Evolutionary conservation across 495 filamentous ascomycete species (phyloP).

Genomic region (Letharia columbiana): DNA sequence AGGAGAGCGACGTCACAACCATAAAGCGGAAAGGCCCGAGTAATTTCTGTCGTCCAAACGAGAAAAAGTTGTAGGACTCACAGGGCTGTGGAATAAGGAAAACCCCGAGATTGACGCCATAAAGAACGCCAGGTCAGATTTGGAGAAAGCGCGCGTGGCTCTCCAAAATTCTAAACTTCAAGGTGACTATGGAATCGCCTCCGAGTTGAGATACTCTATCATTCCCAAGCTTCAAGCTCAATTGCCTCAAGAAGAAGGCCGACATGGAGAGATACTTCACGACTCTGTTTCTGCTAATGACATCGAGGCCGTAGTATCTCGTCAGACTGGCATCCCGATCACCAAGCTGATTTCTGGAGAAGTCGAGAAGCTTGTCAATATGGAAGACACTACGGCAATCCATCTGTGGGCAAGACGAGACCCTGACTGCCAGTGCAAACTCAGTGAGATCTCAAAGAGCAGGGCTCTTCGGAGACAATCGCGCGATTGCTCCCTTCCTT

Average conservation of each 20-base stretch:
- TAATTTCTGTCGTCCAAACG: conserved; percentile 62
- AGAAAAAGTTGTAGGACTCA: conserved; percentile 58
- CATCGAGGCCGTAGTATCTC: conserved; percentile 80
- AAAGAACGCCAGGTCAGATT: conserved; percentile 73
- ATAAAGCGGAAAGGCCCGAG: conserved; percentile 82
- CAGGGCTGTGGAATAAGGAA: conserved; percentile 82
- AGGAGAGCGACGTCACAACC: conserved; percentile 84
- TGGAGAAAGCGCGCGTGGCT: conserved; percentile 77
- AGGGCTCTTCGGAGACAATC: conserved; percentile 81
- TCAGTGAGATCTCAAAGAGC: conserved; percentile 92
- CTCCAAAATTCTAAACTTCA: conserved; percentile 81
- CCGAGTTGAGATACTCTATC: conserved; percentile 75
- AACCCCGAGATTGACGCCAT: conserved; percentile 72
- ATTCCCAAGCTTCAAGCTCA: conserved; percentile 75
- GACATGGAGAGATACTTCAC: conserved; percentile 49
- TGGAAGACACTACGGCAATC: conserved; percentile 89
- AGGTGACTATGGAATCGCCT: conserved; percentile 83
- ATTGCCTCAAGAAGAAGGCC: conserved; percentile 63
- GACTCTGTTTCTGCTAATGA: conserved; percentile 91
- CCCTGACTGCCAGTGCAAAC: conserved; percentile 80
- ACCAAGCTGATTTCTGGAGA: conserved; percentile 87
- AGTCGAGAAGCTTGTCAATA: conserved; percentile 81
- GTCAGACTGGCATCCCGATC: conserved; percentile 85
- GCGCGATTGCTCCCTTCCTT: conserved; percentile 91
- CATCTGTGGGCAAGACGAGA: conserved; percentile 89